phyloP scores from a whole-genome alignment of 2,329 filamentous ascomycete genomes.

The Fusarium vanettenii region DNA sequence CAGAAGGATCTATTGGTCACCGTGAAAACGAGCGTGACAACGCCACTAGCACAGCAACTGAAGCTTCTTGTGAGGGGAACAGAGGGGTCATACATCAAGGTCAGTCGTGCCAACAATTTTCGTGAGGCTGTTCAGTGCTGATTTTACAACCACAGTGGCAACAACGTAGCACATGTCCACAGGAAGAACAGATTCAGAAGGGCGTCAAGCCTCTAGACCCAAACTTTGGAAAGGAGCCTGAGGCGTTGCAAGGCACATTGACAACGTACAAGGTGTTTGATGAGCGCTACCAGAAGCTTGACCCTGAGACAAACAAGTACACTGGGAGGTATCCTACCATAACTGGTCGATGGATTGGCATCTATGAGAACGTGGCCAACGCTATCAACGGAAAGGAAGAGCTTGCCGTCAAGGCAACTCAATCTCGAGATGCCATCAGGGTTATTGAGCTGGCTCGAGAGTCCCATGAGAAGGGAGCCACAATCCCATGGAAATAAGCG shows the following conservation, averaged over 20 bases:
- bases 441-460: conserved; percentile 53
- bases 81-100: conserved; percentile 37
- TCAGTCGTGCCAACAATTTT: background rate
- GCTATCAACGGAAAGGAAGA: conserved; percentile 53
- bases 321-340: conserved; percentile 53
- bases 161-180: conserved; percentile 49
- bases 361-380: conserved; percentile 54
- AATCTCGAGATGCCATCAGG: conserved; percentile 53
- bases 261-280: conserved; percentile 53
- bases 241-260: conserved; percentile 42
- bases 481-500: conserved; percentile 43
- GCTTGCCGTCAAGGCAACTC: conserved; percentile 52
- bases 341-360: conserved; percentile 52
- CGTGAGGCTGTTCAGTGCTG: rapidly evolving
- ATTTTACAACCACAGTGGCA: conserved; percentile 63
- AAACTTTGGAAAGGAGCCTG: conserved; percentile 28
- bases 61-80: conserved; percentile 35
- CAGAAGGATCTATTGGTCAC: conserved; percentile 47
- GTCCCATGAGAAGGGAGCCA: conserved; percentile 48
- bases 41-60: conserved; percentile 30
- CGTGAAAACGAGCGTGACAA: conserved; percentile 29
- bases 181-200: conserved; percentile 35
- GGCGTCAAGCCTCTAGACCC: conserved; percentile 26
- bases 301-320: conserved; percentile 48
- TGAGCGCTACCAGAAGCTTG: conserved; percentile 43